Conservation (phyloP, 495 filamentous ascomycete species). For the Penicillium paradoxum region DNA sequence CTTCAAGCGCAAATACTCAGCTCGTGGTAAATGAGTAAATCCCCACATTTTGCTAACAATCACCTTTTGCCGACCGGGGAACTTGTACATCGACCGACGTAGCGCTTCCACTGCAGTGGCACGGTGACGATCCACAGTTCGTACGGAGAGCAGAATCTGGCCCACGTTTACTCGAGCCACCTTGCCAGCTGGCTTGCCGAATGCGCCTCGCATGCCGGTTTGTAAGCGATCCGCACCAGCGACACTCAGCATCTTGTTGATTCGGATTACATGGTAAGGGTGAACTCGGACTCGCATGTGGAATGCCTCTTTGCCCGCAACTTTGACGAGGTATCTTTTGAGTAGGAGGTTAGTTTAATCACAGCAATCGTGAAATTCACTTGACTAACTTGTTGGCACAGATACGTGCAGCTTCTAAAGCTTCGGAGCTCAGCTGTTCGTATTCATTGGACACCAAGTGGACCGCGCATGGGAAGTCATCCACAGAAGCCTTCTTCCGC, state of each 20-base stretch:
- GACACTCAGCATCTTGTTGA: slow-evolving; percentile 99
- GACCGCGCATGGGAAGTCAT: slow-evolving; percentile 97
- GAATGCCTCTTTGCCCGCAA: slow-evolving; percentile 97
- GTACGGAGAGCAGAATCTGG: slow-evolving; percentile 94
- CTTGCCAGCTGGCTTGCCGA: slow-evolving; percentile 96
- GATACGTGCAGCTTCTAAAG: slow-evolving; percentile 98
- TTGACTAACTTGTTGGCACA: slow-evolving; percentile 89
- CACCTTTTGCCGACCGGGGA: slow-evolving; percentile 99
- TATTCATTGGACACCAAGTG: slow-evolving; percentile 99
- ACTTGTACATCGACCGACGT: slow-evolving; percentile 99
- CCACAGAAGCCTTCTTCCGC: slow-evolving; percentile 95
- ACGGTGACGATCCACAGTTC: slow-evolving; percentile 89
- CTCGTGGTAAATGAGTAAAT: slow-evolving; percentile 65
- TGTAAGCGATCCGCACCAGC: slow-evolving; percentile 99
- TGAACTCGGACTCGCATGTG: slow-evolving; percentile 97
- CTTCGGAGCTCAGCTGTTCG: slow-evolving; percentile 97
- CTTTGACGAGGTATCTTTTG: slow-evolving; percentile 84
- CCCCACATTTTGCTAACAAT: slow-evolving; percentile 99
- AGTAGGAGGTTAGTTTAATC: too few relatives aligned
- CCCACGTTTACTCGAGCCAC: slow-evolving; percentile 99
- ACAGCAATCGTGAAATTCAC: too few relatives aligned
- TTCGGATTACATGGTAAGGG: slow-evolving; percentile 99
- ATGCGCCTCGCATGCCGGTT: slow-evolving; percentile 99
- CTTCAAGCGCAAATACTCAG: slow-evolving; percentile 80
- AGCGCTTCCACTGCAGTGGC: slow-evolving; percentile 95